Conservation (phyloP, 2,329 filamentous ascomycete species). For the Xylariaceae sp. region DNA sequence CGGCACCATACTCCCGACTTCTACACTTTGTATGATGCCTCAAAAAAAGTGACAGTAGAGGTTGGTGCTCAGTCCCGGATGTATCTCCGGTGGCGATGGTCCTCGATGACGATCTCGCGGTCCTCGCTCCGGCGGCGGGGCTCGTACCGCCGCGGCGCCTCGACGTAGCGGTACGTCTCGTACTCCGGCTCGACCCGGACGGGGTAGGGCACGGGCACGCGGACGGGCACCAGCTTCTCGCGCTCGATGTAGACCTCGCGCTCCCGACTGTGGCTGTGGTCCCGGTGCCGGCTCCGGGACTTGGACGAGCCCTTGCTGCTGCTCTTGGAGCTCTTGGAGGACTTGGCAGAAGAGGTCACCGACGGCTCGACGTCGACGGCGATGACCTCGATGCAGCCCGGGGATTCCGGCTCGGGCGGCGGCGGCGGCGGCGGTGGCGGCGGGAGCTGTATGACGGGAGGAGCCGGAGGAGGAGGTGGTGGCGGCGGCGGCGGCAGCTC, state of each 20-base stretch:
- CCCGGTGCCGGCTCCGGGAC: constrained; percentile 13
- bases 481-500: constrained; percentile 11
- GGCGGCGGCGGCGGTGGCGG: constrained; percentile 16
- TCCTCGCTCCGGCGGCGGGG: constrained; percentile 25
- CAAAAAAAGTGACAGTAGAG: no score
- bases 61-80: constrained; percentile 19
- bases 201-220: constrained; percentile 34
- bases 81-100: constrained; percentile 22
- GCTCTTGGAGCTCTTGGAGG: constrained; percentile 25
- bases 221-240: constrained; percentile 38
- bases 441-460: constrained; percentile 18
- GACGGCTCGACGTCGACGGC: constrained; percentile 34
- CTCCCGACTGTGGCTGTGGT: constrained; percentile 23
- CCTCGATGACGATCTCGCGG: constrained; percentile 25
- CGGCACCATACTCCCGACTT: no score
- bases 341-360: constrained; percentile 11
- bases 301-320: constrained; percentile 25
- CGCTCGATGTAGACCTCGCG: constrained; percentile 45
- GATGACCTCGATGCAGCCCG: constrained; percentile 33
- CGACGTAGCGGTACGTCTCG: constrained; percentile 47
- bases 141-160: constrained; percentile 36
- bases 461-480: constrained; percentile 16
- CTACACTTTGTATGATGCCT: no score
- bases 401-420: constrained; percentile 14
- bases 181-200: constrained; percentile 35